Evolutionary conservation across 2,329 filamentous ascomycete genomes (phyloP), one percentile per base, ranked within the genome.

Genomic region (Penicillium thymicola): DNA sequence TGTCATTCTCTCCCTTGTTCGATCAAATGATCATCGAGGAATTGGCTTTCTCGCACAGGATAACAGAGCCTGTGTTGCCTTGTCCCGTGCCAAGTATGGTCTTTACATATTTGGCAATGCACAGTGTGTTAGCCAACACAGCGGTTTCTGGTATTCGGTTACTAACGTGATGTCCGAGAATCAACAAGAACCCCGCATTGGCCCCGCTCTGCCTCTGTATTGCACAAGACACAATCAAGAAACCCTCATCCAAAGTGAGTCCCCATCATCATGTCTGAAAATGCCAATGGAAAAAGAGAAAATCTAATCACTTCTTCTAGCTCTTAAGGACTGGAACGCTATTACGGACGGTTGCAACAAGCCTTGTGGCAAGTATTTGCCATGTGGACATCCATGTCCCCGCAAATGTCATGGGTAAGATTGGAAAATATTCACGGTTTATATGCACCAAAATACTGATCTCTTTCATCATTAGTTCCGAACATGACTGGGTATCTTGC

Each of bases 21-120:
- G 92, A 42, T 92, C 87, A 61, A 88, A 87, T 36, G 61, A 69
- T 1, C 65, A 75, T 1, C 67, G 75, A 5, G 76, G 78, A 0
- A 86, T 92, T 30, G 92, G 92, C 0, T 97, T 96, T 63, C 78
- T 96, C 2, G 79, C 81, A 1, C 85, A 88, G 13, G 78, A 80
- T 36, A 87, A 87, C 59, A 78, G 85, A 57, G 79, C 85, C 14
- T 87, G 84, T 57, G 85, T 87, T 37, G 84, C 84, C 13, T 67
- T 87, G 2, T 86, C 85, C 16, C 85, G 92, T 52, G 92, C 92
- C 4, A 86, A 85, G 55, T 80, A 86, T 6, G 91, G 91, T 0
- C 85, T 96, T 57, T 96, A 92, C 71, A 80, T 96, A 38, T 96
- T 96, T 68, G 92, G 92, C 1, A 90, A 96, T 65, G 82, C 82